Base-by-base conservation (phyloP, 495 filamentous ascomycete species). In the Trichodelitschia bisporula region DNA sequence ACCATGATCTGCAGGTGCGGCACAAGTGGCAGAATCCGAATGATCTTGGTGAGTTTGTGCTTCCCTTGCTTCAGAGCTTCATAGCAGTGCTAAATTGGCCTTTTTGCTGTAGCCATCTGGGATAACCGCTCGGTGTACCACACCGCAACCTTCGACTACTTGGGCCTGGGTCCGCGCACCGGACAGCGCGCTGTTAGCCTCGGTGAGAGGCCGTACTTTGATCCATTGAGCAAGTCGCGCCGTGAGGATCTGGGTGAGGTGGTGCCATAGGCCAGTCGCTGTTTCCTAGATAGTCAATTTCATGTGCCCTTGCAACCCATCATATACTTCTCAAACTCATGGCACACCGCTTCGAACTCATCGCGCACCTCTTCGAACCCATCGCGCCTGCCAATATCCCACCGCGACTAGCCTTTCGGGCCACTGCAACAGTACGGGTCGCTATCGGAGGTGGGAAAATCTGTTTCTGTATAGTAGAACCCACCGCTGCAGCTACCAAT, bases 1-100 rank as follows among this genome's bases (percentile, higher is more conserved):
- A 82, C 40, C 77, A 82, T 41, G 76, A 86, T 41, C 45, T 78
- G 35, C 77, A 86, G 53, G 72, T 77, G 0, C 54, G 77, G n/a
- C 47, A 59, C 38, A 52, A 57, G 30, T 84, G 50, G 47, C 30
- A 42, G 33, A 50, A 42, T 33, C 5, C 15, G 15, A 49, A 53
- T 33, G 49, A 53, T 29, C 4, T 50, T n/a, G 47, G 40, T 42
- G 31, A 24, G 37, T 32, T 2, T 17, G n/a, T n/a, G n/a, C n/a
- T n/a, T 17, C 13, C 18, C 14, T 17, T 12, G 11, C 5, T 4
- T 32, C 17, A n/a, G n/a, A n/a, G n/a, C n/a, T 8, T 13, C 9
- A 10, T 3, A 18, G 4, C 4, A 17, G 8, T 10, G 12, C 4
- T 33, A 31, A 55, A n/a, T n/a, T n/a, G n/a, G n/a, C n/a, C n/a